Evolutionary conservation across 805 yeast genomes (phyloP).

Genomic region (Danielia reshetovae): DNA sequence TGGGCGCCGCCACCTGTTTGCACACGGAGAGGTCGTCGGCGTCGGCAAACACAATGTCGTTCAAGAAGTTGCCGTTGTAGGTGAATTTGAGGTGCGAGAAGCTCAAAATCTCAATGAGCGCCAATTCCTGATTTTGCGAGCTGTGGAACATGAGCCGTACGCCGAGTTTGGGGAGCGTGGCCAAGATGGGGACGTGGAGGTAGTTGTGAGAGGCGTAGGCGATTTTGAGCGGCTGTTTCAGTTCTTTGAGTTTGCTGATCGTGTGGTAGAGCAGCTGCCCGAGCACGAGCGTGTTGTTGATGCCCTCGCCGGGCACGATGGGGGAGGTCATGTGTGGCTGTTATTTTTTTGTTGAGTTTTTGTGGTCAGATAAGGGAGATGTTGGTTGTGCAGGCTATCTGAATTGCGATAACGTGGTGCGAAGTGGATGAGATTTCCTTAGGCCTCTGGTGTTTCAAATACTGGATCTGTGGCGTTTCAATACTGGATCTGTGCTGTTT

Average conservation of each 20-base stretch:
- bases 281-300: constrained; percentile 25
- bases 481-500: too few relatives aligned
- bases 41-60: constrained; percentile 19
- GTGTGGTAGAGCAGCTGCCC: constrained; percentile 28
- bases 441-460: too few relatives aligned
- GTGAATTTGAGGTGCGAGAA: constrained; percentile 20
- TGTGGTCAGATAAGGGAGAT: too few relatives aligned
- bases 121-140: constrained; percentile 21
- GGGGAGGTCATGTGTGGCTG: constrained; percentile 15
- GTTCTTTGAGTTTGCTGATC: constrained; percentile 21
- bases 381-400: too few relatives aligned
- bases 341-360: too few relatives aligned
- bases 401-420: too few relatives aligned
- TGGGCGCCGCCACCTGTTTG: constrained; percentile 16
- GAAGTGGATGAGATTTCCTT: too few relatives aligned
- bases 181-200: constrained; percentile 30
- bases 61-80: constrained; percentile 32
- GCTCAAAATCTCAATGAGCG: constrained; percentile 27
- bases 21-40: constrained; percentile 12
- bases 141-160: constrained; percentile 27
- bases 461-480: too few relatives aligned
- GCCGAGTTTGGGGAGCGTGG: constrained; percentile 21
- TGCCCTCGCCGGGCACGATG: constrained; percentile 34
- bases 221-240: constrained; percentile 26
- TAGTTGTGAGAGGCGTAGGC: constrained; percentile 27